Conservation (phyloP, 345 rosid genomes). For the Euclidium syriacum region DNA sequence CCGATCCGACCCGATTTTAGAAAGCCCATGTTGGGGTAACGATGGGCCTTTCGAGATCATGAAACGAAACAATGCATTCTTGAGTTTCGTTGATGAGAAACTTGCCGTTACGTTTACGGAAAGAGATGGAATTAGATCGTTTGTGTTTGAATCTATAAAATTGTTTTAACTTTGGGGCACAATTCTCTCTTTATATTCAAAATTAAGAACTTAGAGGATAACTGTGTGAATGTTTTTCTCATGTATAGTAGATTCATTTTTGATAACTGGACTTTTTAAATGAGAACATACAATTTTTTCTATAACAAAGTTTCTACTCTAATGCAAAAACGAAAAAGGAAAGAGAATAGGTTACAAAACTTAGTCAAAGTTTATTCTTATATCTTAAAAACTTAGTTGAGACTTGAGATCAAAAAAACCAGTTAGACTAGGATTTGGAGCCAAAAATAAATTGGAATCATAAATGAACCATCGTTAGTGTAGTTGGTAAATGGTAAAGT, state of each 20-base stretch:
- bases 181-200: constrained; percentile 3
- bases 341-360: no score
- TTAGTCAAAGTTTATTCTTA: no score
- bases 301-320: no score
- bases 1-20: background rate
- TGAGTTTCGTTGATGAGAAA: background rate
- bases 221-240: background rate
- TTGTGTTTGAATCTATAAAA: background rate
- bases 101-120: constrained; percentile 28
- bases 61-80: background rate
- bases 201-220: background rate
- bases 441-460: no score
- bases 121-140: background rate
- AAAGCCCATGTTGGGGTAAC: constrained; percentile 24
- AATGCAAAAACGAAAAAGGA: no score
- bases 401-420: no score
- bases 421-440: no score
- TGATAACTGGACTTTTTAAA: background rate
- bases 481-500: no score
- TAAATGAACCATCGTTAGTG: no score
- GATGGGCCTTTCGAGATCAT: constrained; percentile 16
- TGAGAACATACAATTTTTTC: background rate
- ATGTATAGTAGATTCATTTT: background rate
- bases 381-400: no score
- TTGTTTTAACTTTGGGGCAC: constrained; percentile 6